Conservation (phyloP, 768 basidiomycete species). For the Kwoniella dendrophila region DNA sequence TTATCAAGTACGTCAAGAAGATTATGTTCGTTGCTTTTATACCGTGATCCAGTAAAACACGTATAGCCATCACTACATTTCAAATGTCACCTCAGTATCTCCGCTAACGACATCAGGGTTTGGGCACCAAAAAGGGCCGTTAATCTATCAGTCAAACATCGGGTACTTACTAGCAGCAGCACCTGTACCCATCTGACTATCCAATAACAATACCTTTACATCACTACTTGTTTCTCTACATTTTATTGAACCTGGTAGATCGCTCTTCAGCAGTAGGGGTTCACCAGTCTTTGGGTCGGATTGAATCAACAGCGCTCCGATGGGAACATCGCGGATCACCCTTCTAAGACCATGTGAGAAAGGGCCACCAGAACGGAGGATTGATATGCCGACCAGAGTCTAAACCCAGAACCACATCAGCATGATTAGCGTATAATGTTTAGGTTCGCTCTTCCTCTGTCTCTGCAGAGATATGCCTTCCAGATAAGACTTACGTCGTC, state of each 20-base stretch:
- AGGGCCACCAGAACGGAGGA: conserved; percentile 89
- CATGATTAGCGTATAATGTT: conserved; percentile 2
- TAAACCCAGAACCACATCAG: conserved; percentile 51
- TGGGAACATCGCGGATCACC: conserved; percentile 78
- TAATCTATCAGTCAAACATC: neutral
- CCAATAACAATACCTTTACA: conserved; percentile 82
- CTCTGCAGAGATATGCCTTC: neutral
- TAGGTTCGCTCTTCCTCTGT: too few relatives aligned
- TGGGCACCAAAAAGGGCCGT: neutral
- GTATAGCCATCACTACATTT: conserved; percentile 95
- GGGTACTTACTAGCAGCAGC: conserved; percentile 61
- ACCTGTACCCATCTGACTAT: conserved; percentile 92
- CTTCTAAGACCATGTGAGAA: conserved; percentile 87
- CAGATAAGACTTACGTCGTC: conserved; percentile 60
- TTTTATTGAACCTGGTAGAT: conserved; percentile 75
- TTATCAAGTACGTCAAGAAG: conserved; percentile 85
- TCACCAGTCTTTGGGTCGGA: conserved; percentile 82
- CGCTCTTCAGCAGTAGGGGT: conserved; percentile 78
- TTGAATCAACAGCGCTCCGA: conserved; percentile 90
- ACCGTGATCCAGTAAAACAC: conserved; percentile 89
- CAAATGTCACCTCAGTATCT: conserved; percentile 56
- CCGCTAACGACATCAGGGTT: too few relatives aligned
- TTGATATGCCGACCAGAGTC: conserved; percentile 83
- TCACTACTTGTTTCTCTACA: conserved; percentile 66
- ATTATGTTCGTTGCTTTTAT: conserved; percentile 68